Evolutionary conservation across 2,329 filamentous ascomycete species (phyloP).

Genomic region (Elsinoe australis): DNA sequence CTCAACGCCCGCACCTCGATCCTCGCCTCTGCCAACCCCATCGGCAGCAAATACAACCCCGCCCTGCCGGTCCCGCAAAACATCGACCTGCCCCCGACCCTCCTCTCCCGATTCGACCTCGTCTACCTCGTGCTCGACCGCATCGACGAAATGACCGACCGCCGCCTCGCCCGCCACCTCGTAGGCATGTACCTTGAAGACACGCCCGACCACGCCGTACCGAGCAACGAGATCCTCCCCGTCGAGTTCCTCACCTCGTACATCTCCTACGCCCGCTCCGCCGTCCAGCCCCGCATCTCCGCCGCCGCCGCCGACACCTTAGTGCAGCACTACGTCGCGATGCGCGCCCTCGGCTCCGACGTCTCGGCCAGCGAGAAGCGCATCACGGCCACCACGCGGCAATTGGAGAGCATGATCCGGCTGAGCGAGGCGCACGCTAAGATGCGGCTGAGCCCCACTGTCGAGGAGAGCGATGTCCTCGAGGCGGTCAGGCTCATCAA

Average conservation of each 20-base stretch:
- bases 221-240: slow-evolving; percentile 65
- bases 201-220: slow-evolving; percentile 69
- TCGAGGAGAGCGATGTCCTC: slow-evolving; percentile 73
- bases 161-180: slow-evolving; percentile 81
- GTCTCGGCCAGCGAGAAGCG: slow-evolving; percentile 78
- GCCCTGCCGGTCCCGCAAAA: slow-evolving; percentile 95
- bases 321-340: slow-evolving; percentile 79
- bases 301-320: slow-evolving; percentile 75
- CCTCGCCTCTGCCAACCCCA: slow-evolving; percentile 92
- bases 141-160: slow-evolving; percentile 82
- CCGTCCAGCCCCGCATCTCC: slow-evolving; percentile 76
- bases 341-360: slow-evolving; percentile 76
- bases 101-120: slow-evolving; percentile 91
- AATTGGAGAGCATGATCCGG: slow-evolving; percentile 97
- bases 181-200: slow-evolving; percentile 97
- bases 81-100: slow-evolving; percentile 90
- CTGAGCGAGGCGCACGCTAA: slow-evolving; percentile 94
- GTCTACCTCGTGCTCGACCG: slow-evolving; percentile 95
- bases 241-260: slow-evolving; percentile 90
- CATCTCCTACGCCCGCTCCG: slow-evolving; percentile 88
- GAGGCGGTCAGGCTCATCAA: slow-evolving; percentile 92
- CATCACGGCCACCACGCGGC: slow-evolving; percentile 93
- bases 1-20: slow-evolving; percentile 95
- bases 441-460: slow-evolving; percentile 75
- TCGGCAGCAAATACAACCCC: slow-evolving; percentile 95